phyloP scores from a whole-genome alignment of 73 alveolate genomes.

The Tetrahymena thermophila region DNA sequence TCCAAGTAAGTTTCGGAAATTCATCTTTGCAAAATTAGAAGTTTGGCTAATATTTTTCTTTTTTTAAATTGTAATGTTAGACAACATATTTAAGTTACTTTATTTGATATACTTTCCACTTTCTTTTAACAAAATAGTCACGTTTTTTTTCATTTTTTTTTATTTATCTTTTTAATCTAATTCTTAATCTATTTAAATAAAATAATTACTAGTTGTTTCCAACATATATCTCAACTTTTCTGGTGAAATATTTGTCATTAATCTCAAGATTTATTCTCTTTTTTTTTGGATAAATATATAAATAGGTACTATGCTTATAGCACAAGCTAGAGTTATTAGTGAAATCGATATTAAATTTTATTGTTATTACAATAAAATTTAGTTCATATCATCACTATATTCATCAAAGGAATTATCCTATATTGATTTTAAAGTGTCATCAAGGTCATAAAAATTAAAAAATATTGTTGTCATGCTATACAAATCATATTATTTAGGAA shows the following conservation, averaged over 20 bases:
- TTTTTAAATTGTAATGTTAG: background rate
- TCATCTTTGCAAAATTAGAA: background rate
- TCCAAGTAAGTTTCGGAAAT: background rate
- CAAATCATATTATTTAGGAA: background rate
- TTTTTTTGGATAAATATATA: background rate
- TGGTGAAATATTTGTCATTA: background rate
- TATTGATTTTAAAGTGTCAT: background rate
- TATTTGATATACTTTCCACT: background rate
- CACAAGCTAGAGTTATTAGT: background rate
- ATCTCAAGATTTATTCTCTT: background rate
- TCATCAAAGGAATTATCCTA: background rate
- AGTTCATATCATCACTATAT: background rate
- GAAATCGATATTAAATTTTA: background rate
- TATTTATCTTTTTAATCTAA: background rate
- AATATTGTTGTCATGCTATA: background rate
- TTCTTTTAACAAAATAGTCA: background rate
- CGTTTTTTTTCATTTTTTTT: background rate
- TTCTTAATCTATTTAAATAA: background rate
- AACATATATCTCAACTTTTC: background rate
- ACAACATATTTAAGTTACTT: background rate
- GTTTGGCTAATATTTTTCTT: background rate
- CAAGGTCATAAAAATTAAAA: background rate
- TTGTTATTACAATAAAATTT: background rate
- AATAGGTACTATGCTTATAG: background rate
- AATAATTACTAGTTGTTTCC: background rate